phyloP scores from a whole-genome alignment of 176 grass and related monocot genomes.

The Raddia distichophylla region DNA sequence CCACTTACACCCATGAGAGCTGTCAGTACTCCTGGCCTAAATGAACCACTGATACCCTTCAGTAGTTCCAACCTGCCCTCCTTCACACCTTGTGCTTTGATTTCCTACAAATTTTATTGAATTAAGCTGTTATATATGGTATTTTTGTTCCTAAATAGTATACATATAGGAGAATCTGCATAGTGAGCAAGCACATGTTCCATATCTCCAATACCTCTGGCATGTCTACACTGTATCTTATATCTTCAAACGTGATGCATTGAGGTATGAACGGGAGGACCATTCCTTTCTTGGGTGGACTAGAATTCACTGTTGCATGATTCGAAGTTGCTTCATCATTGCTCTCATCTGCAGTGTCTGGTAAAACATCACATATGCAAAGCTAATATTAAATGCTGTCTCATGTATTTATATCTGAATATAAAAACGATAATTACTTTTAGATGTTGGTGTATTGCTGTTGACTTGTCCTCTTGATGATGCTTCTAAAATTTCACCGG shows the following conservation, averaged over 20 bases:
- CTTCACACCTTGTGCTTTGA: conserved; percentile 75
- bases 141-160: conserved; percentile 8
- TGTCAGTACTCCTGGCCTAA: conserved; percentile 82
- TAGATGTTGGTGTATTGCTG: conserved; percentile 19
- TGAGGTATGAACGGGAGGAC: conserved; percentile 82
- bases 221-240: conserved; percentile 86
- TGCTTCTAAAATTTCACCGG: conserved; percentile 56
- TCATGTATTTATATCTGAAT: conserved; percentile 5
- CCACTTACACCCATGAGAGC: conserved; percentile 89
- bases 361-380: conserved; percentile 28
- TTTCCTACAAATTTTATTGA: conserved; percentile 58
- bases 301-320: conserved; percentile 38
- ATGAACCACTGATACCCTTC: conserved; percentile 74
- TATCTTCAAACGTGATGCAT: conserved; percentile 66
- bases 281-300: conserved; percentile 69
- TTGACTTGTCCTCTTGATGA: conserved; percentile 37
- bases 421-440: conserved; percentile 42
- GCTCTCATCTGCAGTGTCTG: conserved; percentile 39
- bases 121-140: conserved; percentile 24
- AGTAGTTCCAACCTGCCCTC: conserved; percentile 58
- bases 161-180: conserved; percentile 1
- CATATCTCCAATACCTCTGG: conserved; percentile 57
- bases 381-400: conserved; percentile 4
- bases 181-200: not conserved
- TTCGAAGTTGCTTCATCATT: conserved; percentile 38